Conservation (phyloP, 768 basidiomycete genomes). For the Mycena pura region DNA sequence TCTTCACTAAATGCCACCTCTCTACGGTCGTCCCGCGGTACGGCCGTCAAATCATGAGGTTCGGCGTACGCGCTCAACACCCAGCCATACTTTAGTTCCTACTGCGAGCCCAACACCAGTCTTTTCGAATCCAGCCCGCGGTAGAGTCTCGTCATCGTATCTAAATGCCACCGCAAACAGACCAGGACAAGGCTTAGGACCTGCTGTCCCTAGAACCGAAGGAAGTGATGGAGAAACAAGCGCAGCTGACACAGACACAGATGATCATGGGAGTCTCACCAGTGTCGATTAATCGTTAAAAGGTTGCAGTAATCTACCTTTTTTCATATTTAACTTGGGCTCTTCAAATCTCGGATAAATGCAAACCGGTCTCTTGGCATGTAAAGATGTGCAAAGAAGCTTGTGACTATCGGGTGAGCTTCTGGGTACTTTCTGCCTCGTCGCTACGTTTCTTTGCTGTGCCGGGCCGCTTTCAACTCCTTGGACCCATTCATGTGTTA, state of each 20-base stretch:
- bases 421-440: too few species aligned
- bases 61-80: constrained; percentile 9
- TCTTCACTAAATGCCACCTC: constrained; percentile 19
- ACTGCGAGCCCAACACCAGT: constrained; percentile 22
- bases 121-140: constrained; percentile 19
- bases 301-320: background rate
- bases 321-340: background rate
- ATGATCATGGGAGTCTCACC: constrained; percentile 56
- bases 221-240: constrained; percentile 47
- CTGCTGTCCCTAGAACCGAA: constrained; percentile 25
- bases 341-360: constrained; percentile 23
- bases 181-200: background rate
- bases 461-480: background rate
- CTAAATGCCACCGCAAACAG: constrained; percentile 3
- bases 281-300: constrained; percentile 51
- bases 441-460: too few species aligned
- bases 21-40: constrained; percentile 27
- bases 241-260: constrained; percentile 46
- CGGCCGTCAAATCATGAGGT: constrained; percentile 22
- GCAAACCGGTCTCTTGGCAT: constrained; percentile 26
- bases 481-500: constrained; percentile 2
- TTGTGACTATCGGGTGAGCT: too few species aligned
- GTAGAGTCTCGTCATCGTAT: constrained; percentile 13
- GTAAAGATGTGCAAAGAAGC: too few species aligned
- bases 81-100: constrained; percentile 14